Conservation (phyloP, 202 grass and related monocot genomes). For the Eragrostis tef region DNA sequence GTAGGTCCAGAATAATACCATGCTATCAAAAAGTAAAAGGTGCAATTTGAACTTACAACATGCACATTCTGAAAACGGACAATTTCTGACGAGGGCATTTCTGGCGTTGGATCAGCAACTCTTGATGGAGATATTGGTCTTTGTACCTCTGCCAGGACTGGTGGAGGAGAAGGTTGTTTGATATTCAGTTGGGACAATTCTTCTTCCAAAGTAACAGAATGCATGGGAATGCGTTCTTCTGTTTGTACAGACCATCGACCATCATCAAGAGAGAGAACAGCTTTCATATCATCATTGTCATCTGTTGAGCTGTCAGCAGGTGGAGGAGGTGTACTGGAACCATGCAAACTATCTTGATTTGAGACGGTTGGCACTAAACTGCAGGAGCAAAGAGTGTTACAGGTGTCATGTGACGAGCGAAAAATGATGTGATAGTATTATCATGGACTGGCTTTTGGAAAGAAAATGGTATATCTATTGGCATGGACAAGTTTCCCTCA, state of each 20-base stretch:
- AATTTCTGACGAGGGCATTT: conserved; percentile 60
- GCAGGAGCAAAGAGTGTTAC: conserved; percentile 35
- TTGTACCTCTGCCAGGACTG: conserved; percentile 78
- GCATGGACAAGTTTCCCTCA: conserved; percentile 28
- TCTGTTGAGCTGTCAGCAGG: conserved; percentile 46
- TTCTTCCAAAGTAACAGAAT: conserved; percentile 63
- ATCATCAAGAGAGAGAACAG: conserved; percentile 96
- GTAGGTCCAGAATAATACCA: conserved; percentile 17
- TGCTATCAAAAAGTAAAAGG: conserved; percentile 23
- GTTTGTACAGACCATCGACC: conserved; percentile 74
- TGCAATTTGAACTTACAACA: conserved; percentile 80
- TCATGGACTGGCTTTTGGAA: conserved; percentile 27
- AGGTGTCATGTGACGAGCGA: conserved; percentile 47
- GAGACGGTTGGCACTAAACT: conserved; percentile 61
- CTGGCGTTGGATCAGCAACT: conserved; percentile 91
- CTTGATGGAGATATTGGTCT: conserved; percentile 76
- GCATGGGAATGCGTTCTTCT: conserved; percentile 51
- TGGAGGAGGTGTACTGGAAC: conserved; percentile 42
- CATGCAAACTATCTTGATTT: conserved; percentile 65
- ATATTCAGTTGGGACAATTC: conserved; percentile 71
- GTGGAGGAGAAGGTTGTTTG: conserved; percentile 86
- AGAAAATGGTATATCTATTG: neutral
- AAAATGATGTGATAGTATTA: neutral
- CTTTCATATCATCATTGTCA: conserved; percentile 77
- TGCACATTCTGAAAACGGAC: conserved; percentile 82